Evolutionary conservation across 1,139 yeast genomes (phyloP), one percentile per base, ranked within the genome.

Genomic region (Yamadazyma atmosphaerica): DNA sequence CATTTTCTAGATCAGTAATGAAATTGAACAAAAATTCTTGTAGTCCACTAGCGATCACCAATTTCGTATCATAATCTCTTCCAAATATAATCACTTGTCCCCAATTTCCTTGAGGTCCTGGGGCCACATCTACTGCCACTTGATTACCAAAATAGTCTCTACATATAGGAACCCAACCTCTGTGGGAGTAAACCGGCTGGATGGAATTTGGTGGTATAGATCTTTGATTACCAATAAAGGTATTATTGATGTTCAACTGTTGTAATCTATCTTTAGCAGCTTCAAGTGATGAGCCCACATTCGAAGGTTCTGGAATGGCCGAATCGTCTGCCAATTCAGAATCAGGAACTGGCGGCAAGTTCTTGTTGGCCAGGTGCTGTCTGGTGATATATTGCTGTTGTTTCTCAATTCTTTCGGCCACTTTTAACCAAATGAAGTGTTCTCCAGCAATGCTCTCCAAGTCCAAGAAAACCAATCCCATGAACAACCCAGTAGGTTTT

Each of bases 391-490:
- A 43, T 44, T 61, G 60, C 37, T 64, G 68, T 45, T 71, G 75
- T 42, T 58, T 62, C 44, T 74, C 79, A 40, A 78, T 61, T 40
- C 73, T 65, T 44, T 66, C 67, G 19, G 85, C 82, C 14, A 85
- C 86, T 51, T 74, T 81, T 43, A 79, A 74, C 95, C 95, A 86
- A 42, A 83, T 73, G 26, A 72, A 65, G 63, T 83, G 79, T 58
- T 86, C 94, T 50, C 81, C 86, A 35, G 79, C 74, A 39, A 85
- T 74, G 40, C 79, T 70, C 56, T 86, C 95, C 43, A 86, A 65
- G 56, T 85, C 92, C 51, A 86, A 65, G 36, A 86, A 68, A 4
- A 81, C 77, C 53, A 83, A 68, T 16, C 94, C 90, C 70, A 82
- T 81, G 35, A 86, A 60, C 38, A 85, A 67, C 3, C 95, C 95